Conservation (phyloP, 352 stramenopile genomes). For the Globisporangium irregulare region DNA sequence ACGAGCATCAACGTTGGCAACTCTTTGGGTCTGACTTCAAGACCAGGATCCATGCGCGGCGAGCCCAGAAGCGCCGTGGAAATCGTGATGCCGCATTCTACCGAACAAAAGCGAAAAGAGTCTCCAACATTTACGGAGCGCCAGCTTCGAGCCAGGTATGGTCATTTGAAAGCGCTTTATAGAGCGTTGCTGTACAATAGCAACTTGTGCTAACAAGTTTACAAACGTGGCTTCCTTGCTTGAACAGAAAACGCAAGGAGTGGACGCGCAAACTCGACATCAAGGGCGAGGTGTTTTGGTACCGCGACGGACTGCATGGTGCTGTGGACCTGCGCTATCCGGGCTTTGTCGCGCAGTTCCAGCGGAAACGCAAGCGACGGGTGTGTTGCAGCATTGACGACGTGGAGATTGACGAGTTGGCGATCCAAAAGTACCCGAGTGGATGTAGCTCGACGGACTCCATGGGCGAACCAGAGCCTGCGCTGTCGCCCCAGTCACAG, state of each 20-base stretch:
- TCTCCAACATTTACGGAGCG: background rate
- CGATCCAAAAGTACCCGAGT: background rate
- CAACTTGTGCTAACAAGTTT: too few species aligned
- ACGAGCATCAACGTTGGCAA: too few species aligned
- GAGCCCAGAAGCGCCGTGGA: background rate
- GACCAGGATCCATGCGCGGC: too few species aligned
- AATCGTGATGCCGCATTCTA: background rate
- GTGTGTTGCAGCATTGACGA: background rate
- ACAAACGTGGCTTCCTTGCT: too few species aligned
- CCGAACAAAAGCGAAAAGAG: background rate
- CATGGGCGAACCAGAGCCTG: background rate
- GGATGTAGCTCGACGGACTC: background rate
- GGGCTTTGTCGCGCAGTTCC: conserved; percentile 5
- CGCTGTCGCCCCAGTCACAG: background rate
- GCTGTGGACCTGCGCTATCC: background rate
- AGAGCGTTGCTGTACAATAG: too few species aligned
- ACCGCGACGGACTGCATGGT: background rate
- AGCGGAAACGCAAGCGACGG: background rate
- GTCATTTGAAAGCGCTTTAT: too few species aligned
- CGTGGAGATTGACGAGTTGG: background rate
- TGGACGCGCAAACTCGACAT: too few species aligned
- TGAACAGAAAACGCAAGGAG: too few species aligned
- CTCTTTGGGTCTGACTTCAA: too few species aligned
- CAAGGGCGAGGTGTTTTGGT: background rate
- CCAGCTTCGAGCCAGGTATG: background rate